Evolutionary conservation across 208 protist species (phyloP).

Genomic region (Porcisia deanei): DNA sequence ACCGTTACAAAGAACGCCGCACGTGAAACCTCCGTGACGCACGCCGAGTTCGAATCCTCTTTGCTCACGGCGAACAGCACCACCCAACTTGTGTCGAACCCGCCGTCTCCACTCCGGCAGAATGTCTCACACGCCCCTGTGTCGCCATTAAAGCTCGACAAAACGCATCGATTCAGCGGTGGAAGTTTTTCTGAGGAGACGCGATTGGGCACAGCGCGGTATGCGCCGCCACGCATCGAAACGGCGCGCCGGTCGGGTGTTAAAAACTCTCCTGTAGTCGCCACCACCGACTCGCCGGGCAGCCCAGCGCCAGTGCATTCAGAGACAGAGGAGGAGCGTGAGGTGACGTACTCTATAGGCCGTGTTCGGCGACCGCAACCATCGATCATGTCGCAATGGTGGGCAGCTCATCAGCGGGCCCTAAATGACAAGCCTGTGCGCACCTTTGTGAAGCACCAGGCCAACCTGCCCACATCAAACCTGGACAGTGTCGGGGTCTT

Average conservation of each 20-base stretch:
- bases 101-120: neutral
- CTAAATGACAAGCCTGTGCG: neutral
- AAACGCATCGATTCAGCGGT: neutral
- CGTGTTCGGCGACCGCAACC: slow-evolving; percentile 9
- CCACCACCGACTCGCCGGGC: neutral
- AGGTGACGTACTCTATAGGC: slow-evolving; percentile 31
- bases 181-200: neutral
- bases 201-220: neutral
- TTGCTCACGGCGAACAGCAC: slow-evolving; percentile 4
- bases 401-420: slow-evolving; percentile 10
- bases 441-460: neutral
- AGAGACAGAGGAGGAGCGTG: slow-evolving; percentile 25
- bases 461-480: neutral
- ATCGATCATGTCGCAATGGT: slow-evolving; percentile 25
- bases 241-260: neutral
- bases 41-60: slow-evolving; percentile 16
- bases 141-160: neutral
- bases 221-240: neutral
- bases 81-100: neutral
- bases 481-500: neutral
- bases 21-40: slow-evolving; percentile 14
- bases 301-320: slow-evolving; percentile 3
- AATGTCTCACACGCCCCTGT: neutral
- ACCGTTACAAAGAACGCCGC: slow-evolving; percentile 25
- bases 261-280: neutral